A percentile compares a stretch with the other conserved stretches of the same genome.
phyloP scores from a whole-genome alignment of 306 rosid genomes.

The Medicago truncatula region MtrunA17r5.0-ANR NC_053045.1:45200501-45201000 shows the following conservation, averaged over 20 bases:
- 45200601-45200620: no score
- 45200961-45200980: slow-evolving; percentile 97
- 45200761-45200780: background rate
- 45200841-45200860: background rate
- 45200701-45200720: no score
- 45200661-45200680: no score
- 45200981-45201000: slow-evolving; percentile 72
- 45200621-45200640: no score
- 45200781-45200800: slow-evolving; percentile 7
- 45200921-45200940: slow-evolving; percentile 81
- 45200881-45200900: slow-evolving; percentile 18
- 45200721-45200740: no score
- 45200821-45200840: background rate
- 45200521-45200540: slow-evolving; percentile 5
- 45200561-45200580: slow-evolving; percentile 13
- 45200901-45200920: slow-evolving; percentile 40
- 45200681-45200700: no score
- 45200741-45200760: no score
- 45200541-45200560: slow-evolving; percentile 13
- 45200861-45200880: background rate
- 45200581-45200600: background rate
- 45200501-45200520: slow-evolving; percentile 69
- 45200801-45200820: background rate
- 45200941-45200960: slow-evolving; percentile 69
- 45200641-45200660: no score